A percentile compares a stretch with the other conserved stretches of the same genome.
Conservation (phyloP, 1,284 basidiomycete genomes). For the Trichosporon sp. region DNA sequence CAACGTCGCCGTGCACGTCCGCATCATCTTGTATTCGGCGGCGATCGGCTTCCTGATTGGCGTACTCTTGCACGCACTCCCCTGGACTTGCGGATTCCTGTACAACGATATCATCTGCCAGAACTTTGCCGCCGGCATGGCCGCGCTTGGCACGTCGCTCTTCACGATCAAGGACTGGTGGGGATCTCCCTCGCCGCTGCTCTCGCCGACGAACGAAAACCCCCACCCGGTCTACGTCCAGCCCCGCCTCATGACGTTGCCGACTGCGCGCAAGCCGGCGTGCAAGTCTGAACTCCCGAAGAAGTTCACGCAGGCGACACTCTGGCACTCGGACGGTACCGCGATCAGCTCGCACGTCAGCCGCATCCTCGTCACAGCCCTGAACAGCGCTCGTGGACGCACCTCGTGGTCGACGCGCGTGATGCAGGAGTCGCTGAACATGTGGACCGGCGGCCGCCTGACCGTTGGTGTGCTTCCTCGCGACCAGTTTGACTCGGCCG, state of each 20-base stretch:
- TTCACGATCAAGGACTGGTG: constrained; percentile 22
- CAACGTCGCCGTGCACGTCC: constrained; percentile 24
- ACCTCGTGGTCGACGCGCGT: neutral
- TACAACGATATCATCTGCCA: constrained; percentile 25
- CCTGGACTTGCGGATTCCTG: constrained; percentile 23
- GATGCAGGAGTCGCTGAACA: constrained; percentile 8
- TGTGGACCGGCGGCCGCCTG: constrained; percentile 23
- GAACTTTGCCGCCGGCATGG: constrained; percentile 17
- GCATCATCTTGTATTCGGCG: constrained; percentile 25
- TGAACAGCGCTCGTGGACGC: neutral
- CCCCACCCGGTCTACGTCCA: constrained; percentile 20
- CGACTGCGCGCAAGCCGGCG: neutral
- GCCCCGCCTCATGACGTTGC: constrained; percentile 16
- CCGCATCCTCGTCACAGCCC: constrained; percentile 7
- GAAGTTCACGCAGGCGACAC: neutral
- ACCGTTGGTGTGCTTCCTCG: constrained; percentile 19
- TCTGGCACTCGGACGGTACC: constrained; percentile 21
- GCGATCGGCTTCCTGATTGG: constrained; percentile 14
- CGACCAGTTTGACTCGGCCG: constrained; percentile 22
- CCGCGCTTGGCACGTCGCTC: constrained; percentile 22
- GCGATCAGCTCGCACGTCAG: constrained; percentile 1
- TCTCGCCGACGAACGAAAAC: neutral
- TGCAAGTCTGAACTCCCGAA: constrained; percentile 15
- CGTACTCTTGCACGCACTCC: constrained; percentile 20
- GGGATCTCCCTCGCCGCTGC: neutral